These are phyloP conservation scores for Cryptococcus depauperatus DNA, from an alignment of 1,284 basidiomycete species.

Conservation along the genomic window DNA sequence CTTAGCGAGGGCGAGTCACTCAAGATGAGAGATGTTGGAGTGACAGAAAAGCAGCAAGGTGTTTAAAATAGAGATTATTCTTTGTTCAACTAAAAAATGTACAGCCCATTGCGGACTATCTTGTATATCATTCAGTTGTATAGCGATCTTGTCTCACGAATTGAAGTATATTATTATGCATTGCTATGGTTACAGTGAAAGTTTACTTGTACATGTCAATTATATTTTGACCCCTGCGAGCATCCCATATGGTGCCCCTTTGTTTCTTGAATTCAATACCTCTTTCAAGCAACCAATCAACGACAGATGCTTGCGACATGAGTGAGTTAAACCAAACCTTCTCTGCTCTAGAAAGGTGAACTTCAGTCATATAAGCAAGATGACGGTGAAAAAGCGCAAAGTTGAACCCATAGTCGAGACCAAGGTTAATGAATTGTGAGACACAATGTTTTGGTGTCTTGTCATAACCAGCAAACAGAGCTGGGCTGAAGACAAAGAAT, in stretches of 20 bases:
- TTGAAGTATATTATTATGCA: too few species aligned
- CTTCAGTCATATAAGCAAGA: slow-evolving; percentile 54
- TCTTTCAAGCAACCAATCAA: slow-evolving; percentile 48
- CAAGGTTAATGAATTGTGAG: slow-evolving; percentile 48
- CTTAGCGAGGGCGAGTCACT: neutral
- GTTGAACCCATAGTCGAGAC: slow-evolving; percentile 49
- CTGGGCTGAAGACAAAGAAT: slow-evolving; percentile 30
- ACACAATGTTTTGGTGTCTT: slow-evolving; percentile 50
- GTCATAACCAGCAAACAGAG: slow-evolving; percentile 51
- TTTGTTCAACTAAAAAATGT: neutral
- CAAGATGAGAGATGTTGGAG: neutral
- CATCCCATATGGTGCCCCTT: slow-evolving; percentile 30
- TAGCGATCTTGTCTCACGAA: too few species aligned
- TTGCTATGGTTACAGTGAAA: too few species aligned
- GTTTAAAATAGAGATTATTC: neutral
- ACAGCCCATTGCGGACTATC: neutral
- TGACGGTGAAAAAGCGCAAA: slow-evolving; percentile 51
- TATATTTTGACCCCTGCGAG: slow-evolving; percentile 13
- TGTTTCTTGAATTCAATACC: slow-evolving; percentile 30
- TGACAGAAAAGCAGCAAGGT: neutral
- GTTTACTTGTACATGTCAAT: neutral
- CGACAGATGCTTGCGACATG: slow-evolving; percentile 45
- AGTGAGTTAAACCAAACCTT: slow-evolving; percentile 51
- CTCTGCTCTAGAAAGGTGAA: slow-evolving; percentile 46
- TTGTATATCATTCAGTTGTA: neutral